Evolutionary conservation across 2,329 filamentous ascomycete species (phyloP).

Genomic region (Waltergamsia citrina): DNA sequence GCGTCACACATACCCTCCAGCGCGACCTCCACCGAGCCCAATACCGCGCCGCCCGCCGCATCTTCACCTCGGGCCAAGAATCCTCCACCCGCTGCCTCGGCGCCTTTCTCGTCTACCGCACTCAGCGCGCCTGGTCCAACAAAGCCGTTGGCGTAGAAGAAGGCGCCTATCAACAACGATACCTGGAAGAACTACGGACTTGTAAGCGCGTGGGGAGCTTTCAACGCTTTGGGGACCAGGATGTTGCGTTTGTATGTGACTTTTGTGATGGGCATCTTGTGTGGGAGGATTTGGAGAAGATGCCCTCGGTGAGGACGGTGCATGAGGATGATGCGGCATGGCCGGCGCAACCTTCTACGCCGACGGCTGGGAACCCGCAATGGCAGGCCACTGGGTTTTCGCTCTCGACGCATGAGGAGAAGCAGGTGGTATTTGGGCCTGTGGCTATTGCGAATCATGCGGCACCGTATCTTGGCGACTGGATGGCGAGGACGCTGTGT

Average conservation of each 20-base stretch:
- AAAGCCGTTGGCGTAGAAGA: conserved; percentile 11
- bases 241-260: conserved; percentile 51
- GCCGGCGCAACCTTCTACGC: conserved; percentile 9
- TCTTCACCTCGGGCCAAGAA: conserved; percentile 42
- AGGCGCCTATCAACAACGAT: conserved; percentile 24
- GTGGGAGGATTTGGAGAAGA: conserved; percentile 45
- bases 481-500: conserved; percentile 41
- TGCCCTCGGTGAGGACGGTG: conserved; percentile 35
- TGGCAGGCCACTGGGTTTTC: conserved; percentile 43
- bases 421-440: conserved; percentile 45
- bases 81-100: conserved; percentile 41
- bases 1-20: conserved; percentile 38
- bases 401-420: conserved; percentile 29
- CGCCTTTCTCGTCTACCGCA: conserved; percentile 42
- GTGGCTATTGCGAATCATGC: conserved; percentile 49
- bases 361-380: conserved; percentile 11
- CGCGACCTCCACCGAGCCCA: conserved; percentile 46
- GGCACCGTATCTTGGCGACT: conserved; percentile 38
- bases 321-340: conserved; percentile 14
- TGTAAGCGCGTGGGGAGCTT: conserved; percentile 47
- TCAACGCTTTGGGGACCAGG: conserved; percentile 42
- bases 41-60: conserved; percentile 45
- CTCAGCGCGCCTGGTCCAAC: conserved; percentile 28
- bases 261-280: conserved; percentile 52
- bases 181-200: conserved; percentile 37